Evolutionary conservation across 1,139 yeast species (phyloP), one percentile per base, ranked within the genome.

Genomic region (Candida sp.): DNA sequence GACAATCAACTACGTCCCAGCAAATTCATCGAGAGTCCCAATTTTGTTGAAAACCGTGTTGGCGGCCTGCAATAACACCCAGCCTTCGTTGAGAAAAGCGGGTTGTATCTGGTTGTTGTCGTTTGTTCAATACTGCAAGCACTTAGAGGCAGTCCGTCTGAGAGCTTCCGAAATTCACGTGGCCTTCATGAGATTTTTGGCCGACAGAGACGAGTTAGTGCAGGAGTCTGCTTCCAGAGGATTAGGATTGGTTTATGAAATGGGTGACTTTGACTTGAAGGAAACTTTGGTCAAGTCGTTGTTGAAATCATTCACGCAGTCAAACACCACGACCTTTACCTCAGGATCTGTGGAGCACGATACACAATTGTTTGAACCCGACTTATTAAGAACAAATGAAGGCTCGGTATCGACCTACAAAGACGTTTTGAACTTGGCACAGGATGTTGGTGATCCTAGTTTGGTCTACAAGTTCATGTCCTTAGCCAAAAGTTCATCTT

Each of bases 201-300:
- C 90, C 0, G 96, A 88, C 55, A 74, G 86, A 51, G 97, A 92
- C 63, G 97, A 93, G 42, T 72, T 92, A 28, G 77, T 93, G 23
- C 98, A 93, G 64, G 98, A 94, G 56, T 81, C 96, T 11, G 98
- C 98, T 0, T 87, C 97, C 0, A 77, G 96, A 59, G 99, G 98
- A 2, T 75, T 94, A 49, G 85, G 93, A 57, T 73, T 93, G 44
- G 81, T 92, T 3, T 93, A 90, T 63, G 97, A 93, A 57, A 69
- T 84, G 59, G 96, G 97, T 9, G 86, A 85, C 59, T 57, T 69
- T 6, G 88, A 84, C 11, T 69, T 90, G 55, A 87, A 88, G 61
- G 96, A 90, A 50, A 81, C 83, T 1, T 75, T 93, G 60, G 90
- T 92, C 0, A 86, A 85, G 58, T 85, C 89, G n/a, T 75, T 94